phyloP scores from a whole-genome alignment of 2,329 filamentous ascomycete genomes.

The Stagonosporopsis rhizophila region DNA sequence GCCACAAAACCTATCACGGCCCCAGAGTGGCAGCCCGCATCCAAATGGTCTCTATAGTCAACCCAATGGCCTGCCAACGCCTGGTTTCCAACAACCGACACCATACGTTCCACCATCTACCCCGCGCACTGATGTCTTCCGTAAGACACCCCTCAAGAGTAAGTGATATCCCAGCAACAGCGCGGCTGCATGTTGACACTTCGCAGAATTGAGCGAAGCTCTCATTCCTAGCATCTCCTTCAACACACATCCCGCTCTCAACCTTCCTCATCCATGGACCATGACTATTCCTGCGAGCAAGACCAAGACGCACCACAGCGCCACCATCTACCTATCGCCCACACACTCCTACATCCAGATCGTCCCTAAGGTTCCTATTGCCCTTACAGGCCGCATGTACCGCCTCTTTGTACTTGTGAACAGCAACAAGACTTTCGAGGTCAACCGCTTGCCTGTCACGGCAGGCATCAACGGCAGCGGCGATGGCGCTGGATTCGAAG shows the following conservation, averaged over 20 bases:
- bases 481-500: slow-evolving; percentile 34
- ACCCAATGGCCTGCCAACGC: slow-evolving; percentile 32
- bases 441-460: slow-evolving; percentile 60
- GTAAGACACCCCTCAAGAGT: slow-evolving; percentile 56
- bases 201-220: slow-evolving; percentile 58
- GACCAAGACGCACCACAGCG: slow-evolving; percentile 72
- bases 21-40: slow-evolving; percentile 52
- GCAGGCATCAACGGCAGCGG: slow-evolving; percentile 42
- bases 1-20: slow-evolving; percentile 45
- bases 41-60: slow-evolving; percentile 44
- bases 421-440: slow-evolving; percentile 66
- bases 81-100: slow-evolving; percentile 41
- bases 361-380: slow-evolving; percentile 68
- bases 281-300: slow-evolving; percentile 71
- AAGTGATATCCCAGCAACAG: slow-evolving; percentile 26
- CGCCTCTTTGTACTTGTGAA: slow-evolving; percentile 79
- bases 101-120: slow-evolving; percentile 41
- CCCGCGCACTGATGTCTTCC: slow-evolving; percentile 41
- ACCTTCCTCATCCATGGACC: slow-evolving; percentile 66
- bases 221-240: slow-evolving; percentile 72
- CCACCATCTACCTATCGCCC: slow-evolving; percentile 73
- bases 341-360: slow-evolving; percentile 76
- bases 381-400: slow-evolving; percentile 72
- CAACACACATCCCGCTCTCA: slow-evolving; percentile 71
- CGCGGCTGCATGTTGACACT: slow-evolving; percentile 26